phyloP scores from a whole-genome alignment of 148 eudicot species.

The Camellia sinensis region DNA sequence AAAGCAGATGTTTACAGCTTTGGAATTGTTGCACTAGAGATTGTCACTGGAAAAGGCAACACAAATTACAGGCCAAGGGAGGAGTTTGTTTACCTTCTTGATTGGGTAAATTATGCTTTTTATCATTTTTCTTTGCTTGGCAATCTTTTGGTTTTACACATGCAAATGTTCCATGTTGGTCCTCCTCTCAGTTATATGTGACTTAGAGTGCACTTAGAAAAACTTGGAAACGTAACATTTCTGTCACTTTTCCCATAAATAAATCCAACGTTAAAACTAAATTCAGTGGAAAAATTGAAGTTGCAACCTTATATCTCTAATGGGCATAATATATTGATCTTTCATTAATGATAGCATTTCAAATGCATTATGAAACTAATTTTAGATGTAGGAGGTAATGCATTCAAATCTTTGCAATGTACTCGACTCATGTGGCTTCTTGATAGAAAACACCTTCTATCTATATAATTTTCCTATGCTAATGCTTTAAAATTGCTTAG shows the following conservation, averaged over 20 bases:
- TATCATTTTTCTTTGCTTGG: background rate
- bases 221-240: background rate
- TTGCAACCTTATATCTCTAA: background rate
- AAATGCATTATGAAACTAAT: background rate
- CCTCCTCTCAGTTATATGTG: background rate
- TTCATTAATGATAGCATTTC: background rate
- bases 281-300: background rate
- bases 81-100: constrained; percentile 83
- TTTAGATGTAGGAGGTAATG: background rate
- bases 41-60: constrained; percentile 83
- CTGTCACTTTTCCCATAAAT: background rate
- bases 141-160: background rate
- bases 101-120: constrained; percentile 56
- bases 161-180: background rate
- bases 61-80: constrained; percentile 72
- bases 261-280: background rate
- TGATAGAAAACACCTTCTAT: background rate
- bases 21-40: constrained; percentile 71
- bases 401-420: background rate
- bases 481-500: background rate
- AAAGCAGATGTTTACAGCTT: constrained; percentile 94
- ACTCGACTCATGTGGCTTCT: background rate
- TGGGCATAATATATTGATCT: background rate
- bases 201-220: background rate
- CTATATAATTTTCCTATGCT: background rate